Base-by-base conservation (phyloP, 306 rosid species). In the Amphicarpaea edgeworthii region DNA sequence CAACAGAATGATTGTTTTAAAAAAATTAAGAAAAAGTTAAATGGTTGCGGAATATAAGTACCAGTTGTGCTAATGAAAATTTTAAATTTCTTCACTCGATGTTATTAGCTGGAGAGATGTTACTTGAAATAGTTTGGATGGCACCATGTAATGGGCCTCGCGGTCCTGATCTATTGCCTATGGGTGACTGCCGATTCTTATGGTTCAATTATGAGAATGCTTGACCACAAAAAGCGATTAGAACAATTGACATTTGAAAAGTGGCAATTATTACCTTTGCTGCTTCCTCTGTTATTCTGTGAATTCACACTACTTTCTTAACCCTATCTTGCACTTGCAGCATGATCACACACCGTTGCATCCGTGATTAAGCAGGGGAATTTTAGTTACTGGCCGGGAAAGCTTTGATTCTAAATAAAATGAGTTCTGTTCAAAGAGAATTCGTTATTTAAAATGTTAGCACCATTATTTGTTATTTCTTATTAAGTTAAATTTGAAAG, bases 241-340 rank as follows among this genome's bases (percentile, higher is more conserved):
- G 12, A 60, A 59, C 8, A 8, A 14, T 14, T 28, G 65, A 59
- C 16, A 34, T 34, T 34, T 5, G 34, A 34, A 7, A 23, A 50
- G 9, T 21, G 8, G 15, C 62, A 12, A 24, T 24, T 4, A 23
- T 24, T 58, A 26, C 9, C 20, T 23, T 55, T 5, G 16, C 34
- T 54, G 30, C 61, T 24, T 21, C 15, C 32, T 4, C 15, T 10
- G 28, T 16, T 8, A 34, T 14, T 4, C 15, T 10, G 28, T 16
- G 40, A 34, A 34, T 34, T 7, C 40, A 34, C 40, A 24, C 38
- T 24, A 14, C 40, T 30, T 59, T 59, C 42, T 30, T 15, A 30
- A 32, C 23, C 58, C 84, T 66, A n/a, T n/a, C n/a, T n/a, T n/a
- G n/a, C n/a, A n/a, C n/a, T 40, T 70, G 7, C 60, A 63, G 40